Base-by-base conservation (phyloP, 1,284 basidiomycete species). In the Sanguinoderma infundibulare region DNA sequence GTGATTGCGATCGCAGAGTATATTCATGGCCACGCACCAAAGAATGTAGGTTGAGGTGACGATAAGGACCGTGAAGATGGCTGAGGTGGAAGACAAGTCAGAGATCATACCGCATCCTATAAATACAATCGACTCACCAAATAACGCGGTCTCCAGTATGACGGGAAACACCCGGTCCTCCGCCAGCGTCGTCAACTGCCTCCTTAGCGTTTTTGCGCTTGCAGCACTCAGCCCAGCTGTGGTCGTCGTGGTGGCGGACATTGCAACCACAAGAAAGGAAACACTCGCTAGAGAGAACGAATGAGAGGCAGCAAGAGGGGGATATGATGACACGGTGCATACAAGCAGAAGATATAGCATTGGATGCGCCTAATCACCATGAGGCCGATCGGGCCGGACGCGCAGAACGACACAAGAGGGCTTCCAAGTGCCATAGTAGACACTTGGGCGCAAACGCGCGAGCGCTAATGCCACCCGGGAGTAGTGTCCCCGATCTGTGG, bases 41-140 rank as follows among this genome's bases (percentile, higher is more conserved):
- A 61, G 15, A 17, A 61, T 42, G 34, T 55, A 61, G 7, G 55
- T 57, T 14, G 60, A 61, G 4, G 26, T 42, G 49, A 40, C 15
- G 40, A 53, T 44, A n/a, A 61, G 40, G n/a, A 61, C 28, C 2
- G 60, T 61, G 55, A 61, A 61, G 22, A 61, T 36, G n/a, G 60
- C 60, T 61, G 17, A 5, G 15, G 30, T 9, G 9, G 17, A 22
- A 30, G 32, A 28, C 46, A 39, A 22, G 2, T 14, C 20, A 47
- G 30, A 15, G 30, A 22, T n/a, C 1, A 17, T 4, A 10, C 2
- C 20, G 34, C 20, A 52, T 34, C 9, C 7, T 17, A 8, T 17
- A 34, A n/a, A 52, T 7, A 30, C 15, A 35, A 12, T 17, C 17
- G 15, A 36, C 55, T 20, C n/a, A 61, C 60, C 60, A 24, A 46